Base-by-base conservation (phyloP, 208 protist genomes). In the Ichthyophonus hoferi region DNA sequence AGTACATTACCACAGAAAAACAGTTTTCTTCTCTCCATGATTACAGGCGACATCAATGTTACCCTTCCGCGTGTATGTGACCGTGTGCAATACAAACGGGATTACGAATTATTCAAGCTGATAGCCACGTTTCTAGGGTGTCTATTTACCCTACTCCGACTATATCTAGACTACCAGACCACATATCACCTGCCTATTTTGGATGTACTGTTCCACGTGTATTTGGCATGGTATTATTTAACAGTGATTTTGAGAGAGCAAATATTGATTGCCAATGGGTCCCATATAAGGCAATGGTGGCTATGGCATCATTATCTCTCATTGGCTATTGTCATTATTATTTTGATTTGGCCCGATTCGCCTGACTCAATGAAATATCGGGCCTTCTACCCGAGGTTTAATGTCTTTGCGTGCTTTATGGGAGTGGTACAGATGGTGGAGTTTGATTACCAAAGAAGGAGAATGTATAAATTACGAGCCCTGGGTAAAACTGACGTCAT, bases 241-340 rank as follows among this genome's bases (percentile, higher is more conserved):
- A 87, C 43, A n/a, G 76, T 87, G 2, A 79, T 39, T 14, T 40
- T 78, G 7, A 34, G 83, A 42, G 83, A 89, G 37, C 89, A 88
- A 33, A 91, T 91, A 87, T 58, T 91, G 0, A 41, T 88, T n/a
- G 89, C 89, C 24, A 91, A 91, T 76, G 89, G 89, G 12, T 91
- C 89, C 1, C 14, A 50, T 31, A 91, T 91, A n/a, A 31, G 77
- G 42, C 1, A 14, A 24, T 91, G 89, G 89, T 91, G 83, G 83
- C 67, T 91, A 33, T 78, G 24, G 24, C 83, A 91, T 0, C 89
- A 91, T 83, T 91, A 91, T 83, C 38, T 88, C 7, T 89, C 58
- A 2, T 40, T 91, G 17, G 40, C 58, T 34, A 35, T 87, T 33
- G 40, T 43, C 35, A 40, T 34, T 50, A 0, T 90, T 14, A 14